phyloP scores from a whole-genome alignment of 306 rosid species.

The Erythrophleum fordii region DNA sequence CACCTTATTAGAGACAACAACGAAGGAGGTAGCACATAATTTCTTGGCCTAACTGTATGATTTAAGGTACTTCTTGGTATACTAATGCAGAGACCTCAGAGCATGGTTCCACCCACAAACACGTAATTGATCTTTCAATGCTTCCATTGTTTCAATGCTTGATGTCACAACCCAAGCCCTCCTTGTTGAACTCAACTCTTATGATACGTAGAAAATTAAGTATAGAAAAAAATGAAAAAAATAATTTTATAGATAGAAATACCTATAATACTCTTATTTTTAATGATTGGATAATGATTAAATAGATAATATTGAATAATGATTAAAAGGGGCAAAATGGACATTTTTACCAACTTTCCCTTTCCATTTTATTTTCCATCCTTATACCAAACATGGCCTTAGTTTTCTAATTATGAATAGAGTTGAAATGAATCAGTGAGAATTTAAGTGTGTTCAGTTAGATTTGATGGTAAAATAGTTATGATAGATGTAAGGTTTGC shows the following conservation, averaged over 20 bases:
- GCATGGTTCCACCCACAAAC: slow-evolving; percentile 74
- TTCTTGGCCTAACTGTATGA: slow-evolving; percentile 58
- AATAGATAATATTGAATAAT: too few relatives aligned
- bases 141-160: slow-evolving; percentile 81
- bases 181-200: slow-evolving; percentile 48
- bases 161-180: slow-evolving; percentile 48
- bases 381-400: too few relatives aligned
- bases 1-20: slow-evolving; percentile 49
- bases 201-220: too few relatives aligned
- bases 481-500: background rate
- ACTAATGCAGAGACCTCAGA: slow-evolving; percentile 61
- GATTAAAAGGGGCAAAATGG: too few relatives aligned
- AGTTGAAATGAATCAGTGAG: background rate
- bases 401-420: background rate
- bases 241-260: too few relatives aligned
- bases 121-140: slow-evolving; percentile 76
- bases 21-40: slow-evolving; percentile 49
- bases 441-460: background rate
- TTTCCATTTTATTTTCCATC: too few relatives aligned
- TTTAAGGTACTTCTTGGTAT: slow-evolving; percentile 63
- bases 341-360: too few relatives aligned
- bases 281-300: too few relatives aligned
- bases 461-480: too few relatives aligned
- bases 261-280: too few relatives aligned
- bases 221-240: too few relatives aligned